Base-by-base conservation (phyloP, 2,329 filamentous ascomycete genomes). In the Macroventuria anomochaeta region DNA sequence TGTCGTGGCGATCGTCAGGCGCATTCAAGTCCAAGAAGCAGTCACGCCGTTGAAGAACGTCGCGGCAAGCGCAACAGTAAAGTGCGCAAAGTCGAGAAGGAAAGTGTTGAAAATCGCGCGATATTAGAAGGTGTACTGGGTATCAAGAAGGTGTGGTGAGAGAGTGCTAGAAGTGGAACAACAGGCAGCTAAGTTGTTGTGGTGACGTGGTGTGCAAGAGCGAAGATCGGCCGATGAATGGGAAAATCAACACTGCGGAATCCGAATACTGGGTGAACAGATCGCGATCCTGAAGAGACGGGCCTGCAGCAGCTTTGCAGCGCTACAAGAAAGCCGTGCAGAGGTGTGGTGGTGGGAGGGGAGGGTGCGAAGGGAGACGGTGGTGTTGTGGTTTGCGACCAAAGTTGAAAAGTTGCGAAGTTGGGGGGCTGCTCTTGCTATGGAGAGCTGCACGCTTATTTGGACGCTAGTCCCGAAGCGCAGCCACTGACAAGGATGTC, bases 121-220 rank as follows among this genome's bases (percentile, higher is more conserved):
- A 52, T 59, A 72, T 69, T 72, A 70, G 63, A 72, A 69, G 39
- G 54, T 60, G 59, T 70, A 70, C 47, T 49, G 62, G 56, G 59
- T 66, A 62, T 61, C 65, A 70, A 62, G 46, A 46, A 63, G 52
- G 64, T 36, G 64, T 50, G 53, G 42, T 59, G 64, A 73, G 68
- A 64, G 69, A 72, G 63, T 64, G 67, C 50, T 66, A 67, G 67
- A 54, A 74, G 70, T 66, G 55, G 63, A 71, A 58, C 56, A 62
- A 62, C 63, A 60, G 59, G 63, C 64, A 64, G 59, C 61, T 62
- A 65, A 68, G 63, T 59, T 57, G 58, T 65, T 62, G 62, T 52
- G 61, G 67, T 71, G 71, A 71, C 65, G 69, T 69, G 53, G 40
- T 55, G 46, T 44, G 37, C 41, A 46, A 50, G 66, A 58, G 65